phyloP scores from a whole-genome alignment of 768 basidiomycete species.

The Dioszegia crocea region DNA sequence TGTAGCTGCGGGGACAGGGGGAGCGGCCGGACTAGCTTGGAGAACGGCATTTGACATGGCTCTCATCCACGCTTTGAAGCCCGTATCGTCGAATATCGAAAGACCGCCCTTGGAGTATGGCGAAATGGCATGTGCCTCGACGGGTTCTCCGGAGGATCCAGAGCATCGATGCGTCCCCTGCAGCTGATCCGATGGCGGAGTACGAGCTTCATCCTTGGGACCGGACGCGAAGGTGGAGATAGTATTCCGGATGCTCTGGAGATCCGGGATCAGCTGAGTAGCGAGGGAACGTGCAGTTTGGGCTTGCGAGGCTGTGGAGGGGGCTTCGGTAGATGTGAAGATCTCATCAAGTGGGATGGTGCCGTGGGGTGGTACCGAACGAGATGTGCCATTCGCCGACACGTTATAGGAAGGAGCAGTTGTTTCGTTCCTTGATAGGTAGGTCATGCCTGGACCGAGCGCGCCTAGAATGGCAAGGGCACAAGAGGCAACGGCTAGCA shows the following conservation, averaged over 20 bases:
- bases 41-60: slow-evolving; percentile 1
- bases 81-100: not conserved
- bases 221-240: slow-evolving; percentile 9
- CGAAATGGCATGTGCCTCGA: no score
- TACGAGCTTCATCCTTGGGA: not conserved
- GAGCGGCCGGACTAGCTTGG: not conserved
- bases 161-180: no score
- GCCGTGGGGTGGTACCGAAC: no score
- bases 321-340: not conserved
- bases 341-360: not conserved
- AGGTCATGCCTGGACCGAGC: not conserved
- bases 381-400: not conserved
- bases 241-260: slow-evolving; percentile 10
- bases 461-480: slow-evolving; percentile 14
- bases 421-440: not conserved
- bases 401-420: not conserved
- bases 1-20: not conserved
- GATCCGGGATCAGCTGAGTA: slow-evolving; percentile 12
- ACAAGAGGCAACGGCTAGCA: slow-evolving; percentile 15
- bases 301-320: not conserved
- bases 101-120: not conserved
- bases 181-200: no score
- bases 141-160: no score
- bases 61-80: slow-evolving; percentile 6
- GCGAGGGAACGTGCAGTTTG: not conserved